Evolutionary conservation across 2,329 filamentous ascomycete species (phyloP), one percentile per base, ranked within the genome.

Genomic region (Rosellinia necatrix): DNA sequence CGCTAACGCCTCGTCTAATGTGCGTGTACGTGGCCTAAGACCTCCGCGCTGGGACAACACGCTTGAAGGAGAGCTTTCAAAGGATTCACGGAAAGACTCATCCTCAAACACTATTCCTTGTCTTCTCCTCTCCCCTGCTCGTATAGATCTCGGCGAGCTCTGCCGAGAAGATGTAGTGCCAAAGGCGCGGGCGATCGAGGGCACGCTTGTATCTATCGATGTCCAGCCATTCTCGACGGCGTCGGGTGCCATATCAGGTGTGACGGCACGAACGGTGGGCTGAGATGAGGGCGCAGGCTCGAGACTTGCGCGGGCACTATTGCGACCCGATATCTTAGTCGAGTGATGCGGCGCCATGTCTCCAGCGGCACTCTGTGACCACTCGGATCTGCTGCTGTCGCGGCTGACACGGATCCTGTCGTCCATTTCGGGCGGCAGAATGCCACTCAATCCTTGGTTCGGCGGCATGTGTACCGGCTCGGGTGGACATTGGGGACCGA

Each of bases 51-150:
- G 68, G 13, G 70, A 69, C 27, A 73, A 68, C 24, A 75, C 74
- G 35, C 73, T 78, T n/a, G 77, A 73, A 29, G 75, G 72, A 32
- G 71, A 65, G 64, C 75, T 76, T 49, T 83, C 81, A 58, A 80
- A 76, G 9, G 82, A 76, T 47, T 78, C 78, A 51, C 75, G 73
- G 61, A 81, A 79, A 24, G 76, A 70, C 53, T 87, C 84, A 63
- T 87, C 84, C 60, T 83, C 78, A 66, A 87, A 87, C 38, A 87
- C 81, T 41, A 86, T 75, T 56, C 84, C 84, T 65, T 84, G 82
- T 32, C 84, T 77, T 53, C 83, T 72, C 25, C 72, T 74, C 51
- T 78, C 74, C 46, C 73, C 72, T 47, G 72, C 75, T 12, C 74
- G 73, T 62, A 79, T 78, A 25, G 77, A 75, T 49, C 78, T 72